These are phyloP conservation scores for Candida schatavii DNA, from an alignment of 805 yeast genomes.

Conservation along the genomic window DNA sequence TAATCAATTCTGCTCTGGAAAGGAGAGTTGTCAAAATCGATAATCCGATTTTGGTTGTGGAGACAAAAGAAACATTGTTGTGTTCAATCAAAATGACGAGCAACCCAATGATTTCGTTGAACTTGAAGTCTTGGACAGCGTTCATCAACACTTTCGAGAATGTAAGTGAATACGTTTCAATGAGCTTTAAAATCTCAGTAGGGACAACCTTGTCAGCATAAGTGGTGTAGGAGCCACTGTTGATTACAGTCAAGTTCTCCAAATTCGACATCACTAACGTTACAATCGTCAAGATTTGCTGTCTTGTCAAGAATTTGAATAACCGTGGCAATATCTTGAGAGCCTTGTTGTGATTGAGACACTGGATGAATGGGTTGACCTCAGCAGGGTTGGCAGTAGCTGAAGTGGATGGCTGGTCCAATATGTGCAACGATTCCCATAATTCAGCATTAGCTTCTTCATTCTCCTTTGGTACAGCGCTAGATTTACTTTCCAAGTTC, in stretches of 20 bases:
- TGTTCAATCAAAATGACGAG: conserved; percentile 67
- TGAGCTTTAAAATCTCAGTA: conserved; percentile 50
- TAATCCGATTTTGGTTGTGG: conserved; percentile 75
- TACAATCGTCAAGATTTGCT: conserved; percentile 72
- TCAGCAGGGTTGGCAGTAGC: conserved; percentile 41
- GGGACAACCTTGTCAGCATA: conserved; percentile 53
- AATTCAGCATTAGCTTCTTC: conserved; percentile 38
- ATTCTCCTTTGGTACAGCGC: conserved; percentile 28
- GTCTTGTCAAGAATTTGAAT: conserved; percentile 74
- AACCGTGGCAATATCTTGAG: conserved; percentile 85
- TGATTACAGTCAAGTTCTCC: conserved; percentile 73
- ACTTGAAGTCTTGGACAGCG: conserved; percentile 76
- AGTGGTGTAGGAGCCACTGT: conserved; percentile 74
- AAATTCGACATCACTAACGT: conserved; percentile 78
- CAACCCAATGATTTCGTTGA: conserved; percentile 74
- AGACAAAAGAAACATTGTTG: conserved; percentile 67
- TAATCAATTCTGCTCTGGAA: conserved; percentile 87
- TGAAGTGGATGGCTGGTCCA: conserved; percentile 56
- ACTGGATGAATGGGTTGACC: conserved; percentile 78
- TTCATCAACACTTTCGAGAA: conserved; percentile 82
- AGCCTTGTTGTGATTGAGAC: conserved; percentile 81
- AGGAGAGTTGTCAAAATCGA: conserved; percentile 85
- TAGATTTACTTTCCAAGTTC: conserved; percentile 65
- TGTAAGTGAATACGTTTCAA: conserved; percentile 76
- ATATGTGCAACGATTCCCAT: conserved; percentile 78